Evolutionary conservation across 768 basidiomycete species (phyloP), one percentile per base, ranked within the genome.

Genomic region (Phaffia tasmanica): DNA sequence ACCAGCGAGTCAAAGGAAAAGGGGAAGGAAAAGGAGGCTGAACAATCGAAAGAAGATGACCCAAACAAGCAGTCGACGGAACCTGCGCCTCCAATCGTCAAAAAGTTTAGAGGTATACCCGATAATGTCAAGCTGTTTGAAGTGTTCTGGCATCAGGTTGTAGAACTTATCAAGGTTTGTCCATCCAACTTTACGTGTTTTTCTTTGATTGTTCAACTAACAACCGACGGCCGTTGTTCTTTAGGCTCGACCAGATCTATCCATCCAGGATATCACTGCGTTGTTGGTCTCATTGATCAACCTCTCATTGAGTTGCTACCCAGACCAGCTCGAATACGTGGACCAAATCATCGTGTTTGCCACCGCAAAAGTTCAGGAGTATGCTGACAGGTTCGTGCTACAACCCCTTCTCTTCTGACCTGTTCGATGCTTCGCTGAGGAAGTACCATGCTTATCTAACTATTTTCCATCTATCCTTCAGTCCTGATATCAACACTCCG

Each of bases 131-230:
- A 87, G 73, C 77, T 99, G 61, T 99, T 99, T 70, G 95, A 99
- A 74, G 92, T 98, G 15, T 99, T 98, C 75, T 99, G 95, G 94
- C 86, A 88, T 70, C 95, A 99, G 75, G 90, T 98, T 6, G 93
- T 98, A 15, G 87, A 95, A 75, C 83, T 99, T 30, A 93, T 99
- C 80, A 95, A 93, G 83, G 92, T 89, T 71, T 23, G 82, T 74
- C 14, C 23, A 11, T 54, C 63, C 14, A 18, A 32, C 27, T 29
- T 9, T 4, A 21, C 0, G 18, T 32, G 15, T 2, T 7, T 53
- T 56, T 29, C 47, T 50, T 46, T 8, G 0, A 18, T 1, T n/a
- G 9, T 51, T 30, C n/a, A 16, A 46, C 62, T 18, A 21, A n/a
- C 61, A 21, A 51, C 54, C 48, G 48, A n/a, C 15, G 15, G 49